Conservation (phyloP, 139 green algal genomes). For the Chlorella ohadii region DNA sequence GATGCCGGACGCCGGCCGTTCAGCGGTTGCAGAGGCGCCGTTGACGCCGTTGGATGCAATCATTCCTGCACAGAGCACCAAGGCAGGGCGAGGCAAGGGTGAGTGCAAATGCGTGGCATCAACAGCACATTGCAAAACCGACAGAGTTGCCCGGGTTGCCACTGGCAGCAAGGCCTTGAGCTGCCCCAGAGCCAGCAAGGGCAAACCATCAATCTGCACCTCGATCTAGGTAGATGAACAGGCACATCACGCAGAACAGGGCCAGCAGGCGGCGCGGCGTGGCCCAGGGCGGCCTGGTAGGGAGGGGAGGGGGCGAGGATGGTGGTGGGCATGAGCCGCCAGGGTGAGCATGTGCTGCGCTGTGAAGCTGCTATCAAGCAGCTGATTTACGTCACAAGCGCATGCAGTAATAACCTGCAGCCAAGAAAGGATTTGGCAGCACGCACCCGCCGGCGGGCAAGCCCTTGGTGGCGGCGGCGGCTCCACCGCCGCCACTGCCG, state of each 20-base stretch:
- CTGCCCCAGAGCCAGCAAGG: too few relatives aligned
- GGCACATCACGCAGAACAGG: slow-evolving; percentile 81
- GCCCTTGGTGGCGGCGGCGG: background rate
- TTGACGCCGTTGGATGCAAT: slow-evolving; percentile 96
- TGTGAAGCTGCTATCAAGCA: too few relatives aligned
- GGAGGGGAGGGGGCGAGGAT: too few relatives aligned
- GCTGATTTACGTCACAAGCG: too few relatives aligned
- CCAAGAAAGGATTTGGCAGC: background rate
- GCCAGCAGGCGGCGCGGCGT: slow-evolving; percentile 68
- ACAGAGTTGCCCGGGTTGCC: background rate
- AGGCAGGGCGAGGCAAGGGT: background rate
- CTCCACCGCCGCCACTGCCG: background rate
- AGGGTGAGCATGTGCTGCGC: too few relatives aligned
- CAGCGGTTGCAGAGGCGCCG: slow-evolving; percentile 51
- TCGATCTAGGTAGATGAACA: slow-evolving; percentile 94
- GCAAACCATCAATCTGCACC: background rate
- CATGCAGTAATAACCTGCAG: background rate
- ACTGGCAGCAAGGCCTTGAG: too few relatives aligned
- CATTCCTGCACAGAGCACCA: slow-evolving; percentile 61
- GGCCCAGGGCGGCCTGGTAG: slow-evolving; percentile 58
- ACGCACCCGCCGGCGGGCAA: background rate
- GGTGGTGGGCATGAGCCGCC: too few relatives aligned
- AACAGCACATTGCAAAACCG: too few relatives aligned
- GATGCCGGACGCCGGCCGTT: slow-evolving; percentile 63
- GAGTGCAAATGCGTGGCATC: too few relatives aligned